Evolutionary conservation across 139 green algal genomes (phyloP).

Genomic region (Chlamydomonas incerta): DNA sequence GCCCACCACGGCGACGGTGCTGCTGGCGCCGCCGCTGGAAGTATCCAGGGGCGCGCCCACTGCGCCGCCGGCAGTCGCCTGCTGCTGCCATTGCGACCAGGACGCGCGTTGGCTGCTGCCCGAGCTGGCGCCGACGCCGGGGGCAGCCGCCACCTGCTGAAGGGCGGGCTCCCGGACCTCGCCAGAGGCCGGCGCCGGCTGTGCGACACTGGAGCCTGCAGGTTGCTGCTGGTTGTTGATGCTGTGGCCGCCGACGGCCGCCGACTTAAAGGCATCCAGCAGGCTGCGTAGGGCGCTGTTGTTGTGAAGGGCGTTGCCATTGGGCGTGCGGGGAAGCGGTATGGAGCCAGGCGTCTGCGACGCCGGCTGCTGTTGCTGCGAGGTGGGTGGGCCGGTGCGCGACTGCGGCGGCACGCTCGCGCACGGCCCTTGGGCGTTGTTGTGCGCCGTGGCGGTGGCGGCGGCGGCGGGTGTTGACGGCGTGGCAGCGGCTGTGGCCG

Average conservation of each 20-base stretch:
- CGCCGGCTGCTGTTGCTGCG: too few species aligned
- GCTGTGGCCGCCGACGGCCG: not conserved
- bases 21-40: not conserved
- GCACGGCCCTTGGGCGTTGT: too few species aligned
- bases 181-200: not conserved
- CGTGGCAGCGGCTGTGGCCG: too few species aligned
- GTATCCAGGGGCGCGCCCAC: not conserved
- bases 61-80: too few species aligned
- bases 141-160: too few species aligned
- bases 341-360: too few species aligned
- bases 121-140: not conserved
- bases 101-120: not conserved
- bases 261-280: slow-evolving; percentile 27
- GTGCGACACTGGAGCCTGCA: not conserved
- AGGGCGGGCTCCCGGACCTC: too few species aligned
- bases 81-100: not conserved
- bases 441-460: too few species aligned
- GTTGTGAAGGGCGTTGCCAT: not conserved
- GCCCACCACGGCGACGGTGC: slow-evolving; percentile 14
- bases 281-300: not conserved
- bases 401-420: too few species aligned
- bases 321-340: too few species aligned
- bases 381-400: too few species aligned
- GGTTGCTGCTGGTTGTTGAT: not conserved
- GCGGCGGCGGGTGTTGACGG: too few species aligned